These are phyloP conservation scores for Backusella westeae DNA, from an alignment of 192 early-diverging fungal genomes.

Conservation along the genomic window DNA sequence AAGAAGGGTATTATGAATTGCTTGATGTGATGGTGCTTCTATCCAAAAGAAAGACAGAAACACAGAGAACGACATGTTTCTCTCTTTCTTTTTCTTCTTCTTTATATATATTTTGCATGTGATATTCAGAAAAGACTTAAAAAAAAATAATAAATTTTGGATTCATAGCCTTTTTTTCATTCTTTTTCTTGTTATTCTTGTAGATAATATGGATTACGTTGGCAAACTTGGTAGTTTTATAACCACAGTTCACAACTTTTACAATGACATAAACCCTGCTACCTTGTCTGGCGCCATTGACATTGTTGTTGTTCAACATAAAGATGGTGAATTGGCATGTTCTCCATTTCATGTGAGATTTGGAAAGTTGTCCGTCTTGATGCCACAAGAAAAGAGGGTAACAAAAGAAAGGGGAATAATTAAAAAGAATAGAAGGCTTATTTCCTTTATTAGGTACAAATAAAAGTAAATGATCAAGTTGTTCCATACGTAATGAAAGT, in stretches of 20 bases:
- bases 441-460: slow-evolving; percentile 56
- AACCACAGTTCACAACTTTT: slow-evolving; percentile 84
- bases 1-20: no score
- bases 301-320: slow-evolving; percentile 89
- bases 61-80: no score
- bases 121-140: neutral
- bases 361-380: slow-evolving; percentile 89
- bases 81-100: no score
- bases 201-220: slow-evolving; percentile 56
- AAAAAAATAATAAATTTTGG: neutral
- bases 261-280: slow-evolving; percentile 94
- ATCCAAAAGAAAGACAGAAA: no score
- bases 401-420: neutral
- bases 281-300: slow-evolving; percentile 98
- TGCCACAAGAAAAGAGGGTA: slow-evolving; percentile 91
- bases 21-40: no score
- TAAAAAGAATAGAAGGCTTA: neutral
- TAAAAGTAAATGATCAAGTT: slow-evolving; percentile 78
- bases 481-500: slow-evolving; percentile 93
- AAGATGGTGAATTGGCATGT: slow-evolving; percentile 80
- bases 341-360: slow-evolving; percentile 99
- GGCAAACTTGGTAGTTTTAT: slow-evolving; percentile 61
- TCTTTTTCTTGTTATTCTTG: neutral
- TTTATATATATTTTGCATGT: no score
- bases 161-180: neutral